Evolutionary conservation across 83 land plant species (phyloP).

Genomic region (Picea mariana): DNA sequence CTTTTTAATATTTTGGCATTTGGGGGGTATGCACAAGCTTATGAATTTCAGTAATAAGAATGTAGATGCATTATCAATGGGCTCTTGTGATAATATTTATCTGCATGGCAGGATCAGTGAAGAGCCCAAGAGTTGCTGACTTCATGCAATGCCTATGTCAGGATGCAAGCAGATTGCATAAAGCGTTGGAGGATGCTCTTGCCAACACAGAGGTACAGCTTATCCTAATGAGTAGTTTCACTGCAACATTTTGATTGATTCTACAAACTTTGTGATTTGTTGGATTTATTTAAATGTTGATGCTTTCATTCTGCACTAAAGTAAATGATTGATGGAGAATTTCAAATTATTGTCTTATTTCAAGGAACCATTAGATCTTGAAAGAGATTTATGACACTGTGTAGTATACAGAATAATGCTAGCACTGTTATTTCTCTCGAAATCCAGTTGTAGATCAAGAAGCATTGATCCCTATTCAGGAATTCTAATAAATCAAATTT

Average conservation of each 20-base stretch:
- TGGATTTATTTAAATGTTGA: no score
- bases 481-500: not conserved
- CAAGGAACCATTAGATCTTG: no score
- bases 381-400: no score
- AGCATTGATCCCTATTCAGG: not conserved
- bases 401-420: no score
- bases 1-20: not conserved
- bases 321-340: no score
- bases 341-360: no score
- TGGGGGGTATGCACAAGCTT: slow-evolving; percentile 5
- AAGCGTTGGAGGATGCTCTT: slow-evolving; percentile 34
- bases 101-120: slow-evolving; percentile 43
- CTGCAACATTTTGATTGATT: not conserved
- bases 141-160: slow-evolving; percentile 52
- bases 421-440: no score
- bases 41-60: slow-evolving; percentile 16
- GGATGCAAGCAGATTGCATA: slow-evolving; percentile 47
- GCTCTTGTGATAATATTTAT: slow-evolving; percentile 34
- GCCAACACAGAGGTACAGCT: slow-evolving; percentile 20
- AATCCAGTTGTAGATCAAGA: no score
- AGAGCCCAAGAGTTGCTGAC: slow-evolving; percentile 50
- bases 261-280: no score
- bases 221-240: not conserved
- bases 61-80: slow-evolving; percentile 30
- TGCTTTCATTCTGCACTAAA: no score